Evolutionary conservation across 179 eudicot species (phyloP).

Genomic region (Drosera spatulata): DNA sequence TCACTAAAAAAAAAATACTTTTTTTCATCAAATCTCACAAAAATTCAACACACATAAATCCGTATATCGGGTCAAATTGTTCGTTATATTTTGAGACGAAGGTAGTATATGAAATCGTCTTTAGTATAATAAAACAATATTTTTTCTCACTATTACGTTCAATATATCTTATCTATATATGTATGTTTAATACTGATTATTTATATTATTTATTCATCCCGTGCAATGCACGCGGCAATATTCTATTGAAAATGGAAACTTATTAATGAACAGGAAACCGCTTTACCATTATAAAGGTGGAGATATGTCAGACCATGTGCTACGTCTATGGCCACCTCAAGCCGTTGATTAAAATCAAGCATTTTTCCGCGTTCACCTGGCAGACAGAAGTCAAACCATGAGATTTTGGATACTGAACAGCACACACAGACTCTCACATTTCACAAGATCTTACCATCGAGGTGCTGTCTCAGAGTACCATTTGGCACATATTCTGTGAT

Average conservation of each 20-base stretch:
- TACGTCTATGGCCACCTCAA: constrained; percentile 82
- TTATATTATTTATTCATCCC: no score
- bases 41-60: no score
- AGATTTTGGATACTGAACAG: background rate
- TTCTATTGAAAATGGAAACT: background rate
- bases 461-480: constrained; percentile 90
- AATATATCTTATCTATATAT: no score
- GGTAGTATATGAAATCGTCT: no score
- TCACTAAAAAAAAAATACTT: no score
- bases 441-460: constrained; percentile 72
- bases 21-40: no score
- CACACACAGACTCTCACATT: background rate
- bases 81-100: no score
- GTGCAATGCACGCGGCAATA: no score
- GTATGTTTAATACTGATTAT: no score
- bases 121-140: no score
- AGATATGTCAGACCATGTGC: constrained; percentile 91
- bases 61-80: no score
- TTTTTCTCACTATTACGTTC: no score
- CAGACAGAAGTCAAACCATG: constrained; percentile 11
- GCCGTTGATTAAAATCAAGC: constrained; percentile 83
- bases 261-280: background rate
- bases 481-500: constrained; percentile 86
- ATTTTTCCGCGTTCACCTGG: constrained; percentile 57
- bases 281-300: constrained; percentile 76